Evolutionary conservation across 2,329 filamentous ascomycete genomes (phyloP), one percentile per base, ranked within the genome.

Genomic region (Huntiella moniliformis): DNA sequence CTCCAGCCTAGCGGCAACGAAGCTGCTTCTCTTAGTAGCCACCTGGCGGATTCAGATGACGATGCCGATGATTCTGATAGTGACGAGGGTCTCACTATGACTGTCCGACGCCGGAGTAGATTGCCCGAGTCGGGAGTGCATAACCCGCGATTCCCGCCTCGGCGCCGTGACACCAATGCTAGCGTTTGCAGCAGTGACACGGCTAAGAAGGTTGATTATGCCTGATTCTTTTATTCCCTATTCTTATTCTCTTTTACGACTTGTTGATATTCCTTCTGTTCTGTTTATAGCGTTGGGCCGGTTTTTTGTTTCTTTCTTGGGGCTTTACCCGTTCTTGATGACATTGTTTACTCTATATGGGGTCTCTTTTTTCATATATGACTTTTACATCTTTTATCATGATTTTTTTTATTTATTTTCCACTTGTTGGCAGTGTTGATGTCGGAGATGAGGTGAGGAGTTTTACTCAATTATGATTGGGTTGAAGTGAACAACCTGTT

Each of bases 31-130:
- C 15, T 18, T 32, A 17, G 32, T 2, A 12, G 33, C 34, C 33
- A 41, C 38, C 28, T 40, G 11, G 36, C 37, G 8, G 36, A 48
- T 13, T 15, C 46, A 1, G 22, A 31, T 16, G 50, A 50, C 17
- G 48, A 45, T 32, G 47, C 48, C 34, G 50, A 45, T 31, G 50
- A 50, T 16, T 51, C 49, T 22, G 51, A 52, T 22, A 52, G 51
- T 43, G 51, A 52, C 22, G 51, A 51, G 16, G 51, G 51, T 8
- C 32, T 52, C 17, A 52, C 51, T 7, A 46, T 52, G 36, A 44
- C 48, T 22, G 50, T 48, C 41, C 45, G 45, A 10, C 44, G 49
- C 18, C 47, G 46, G 13, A 50, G 35, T 13, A 36, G 44, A 11
- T 31, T 40, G 38, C 32, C 51, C 5, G 47, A 49, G 11, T 35